A percentile compares a stretch with the other conserved stretches of the same genome.
These are phyloP conservation scores for Linnemannia exigua DNA, from an alignment of 192 early-diverging fungal species.

Conservation along the genomic window DNA sequence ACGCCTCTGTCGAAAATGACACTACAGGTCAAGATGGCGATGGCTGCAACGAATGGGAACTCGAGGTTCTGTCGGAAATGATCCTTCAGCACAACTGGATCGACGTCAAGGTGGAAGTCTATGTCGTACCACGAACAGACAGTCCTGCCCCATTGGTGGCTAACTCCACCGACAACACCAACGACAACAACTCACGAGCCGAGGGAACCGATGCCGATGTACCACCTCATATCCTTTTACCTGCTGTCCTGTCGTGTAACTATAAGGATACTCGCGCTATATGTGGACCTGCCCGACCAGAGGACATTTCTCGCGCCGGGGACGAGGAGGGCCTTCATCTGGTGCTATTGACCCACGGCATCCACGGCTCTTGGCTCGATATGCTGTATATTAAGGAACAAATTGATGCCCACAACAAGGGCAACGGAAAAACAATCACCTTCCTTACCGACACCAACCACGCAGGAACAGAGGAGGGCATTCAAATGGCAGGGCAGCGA, in stretches of 20 bases:
- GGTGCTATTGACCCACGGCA: conserved; percentile 60
- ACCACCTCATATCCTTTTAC: conserved; percentile 12
- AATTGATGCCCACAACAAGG: conserved; percentile 44
- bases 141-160: background rate
- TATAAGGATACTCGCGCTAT: conserved; percentile 45
- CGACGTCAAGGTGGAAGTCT: conserved; percentile 43
- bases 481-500: conserved; percentile 58
- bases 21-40: background rate
- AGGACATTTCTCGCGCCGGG: background rate
- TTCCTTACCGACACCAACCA: conserved; percentile 61
- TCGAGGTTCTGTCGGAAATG: conserved; percentile 53
- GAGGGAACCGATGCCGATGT: conserved; percentile 12
- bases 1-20: conserved; percentile 11
- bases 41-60: conserved; percentile 47
- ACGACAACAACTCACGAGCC: background rate
- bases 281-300: conserved; percentile 35
- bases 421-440: conserved; percentile 33
- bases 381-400: conserved; percentile 59
- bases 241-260: conserved; percentile 22
- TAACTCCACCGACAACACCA: background rate
- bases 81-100: conserved; percentile 43
- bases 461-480: conserved; percentile 60
- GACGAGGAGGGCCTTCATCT: conserved; percentile 42
- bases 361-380: conserved; percentile 58
- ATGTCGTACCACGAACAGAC: conserved; percentile 14